Evolutionary conservation across 495 filamentous ascomycete species (phyloP), one percentile per base, ranked within the genome.

Genomic region (Choiromyces venosus): DNA sequence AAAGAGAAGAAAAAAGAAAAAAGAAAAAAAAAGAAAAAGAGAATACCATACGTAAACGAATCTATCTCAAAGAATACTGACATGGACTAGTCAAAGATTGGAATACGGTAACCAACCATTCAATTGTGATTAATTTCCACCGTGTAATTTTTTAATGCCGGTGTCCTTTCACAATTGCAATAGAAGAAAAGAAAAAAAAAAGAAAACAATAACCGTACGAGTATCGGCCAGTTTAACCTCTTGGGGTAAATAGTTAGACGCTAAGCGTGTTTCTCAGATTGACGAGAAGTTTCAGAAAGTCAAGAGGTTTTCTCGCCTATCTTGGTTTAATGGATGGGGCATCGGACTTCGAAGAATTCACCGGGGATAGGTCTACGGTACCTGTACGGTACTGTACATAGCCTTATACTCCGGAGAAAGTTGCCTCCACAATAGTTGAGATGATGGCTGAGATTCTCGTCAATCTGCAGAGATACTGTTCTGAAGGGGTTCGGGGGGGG

Each of bases 291-390:
- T 61, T 61, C 25, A 61, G 25, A n/a, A n/a, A 56, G n/a, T 14
- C 52, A 61, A 61, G 52, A 61, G 25, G 25, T 61, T 61, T 61
- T 61, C 52, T 61, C 52, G 52, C 52, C 52, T 61, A 61, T 61
- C 52, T 33, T 33, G 25, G 52, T 61, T 61, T 33, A 61, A 61
- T 61, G 52, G 25, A 12, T 33, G 52, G 25, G 52, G 18, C 12
- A n/a, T 33, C 52, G 4, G 25, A 16, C 25, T 61, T 33, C 10
- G 12, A 61, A 33, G 52, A 7, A 61, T 33, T 61, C 52, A 4
- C 52, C 25, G 12, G 52, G 52, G 16, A 33, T 61, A 33, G 52
- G 52, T 61, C 52, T 33, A 61, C 52, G 42, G 18, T 46, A 46
- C 42, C 18, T 0, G 21, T 25, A 9, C 46, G 25, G 25, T 33